These are phyloP conservation scores for Cenchrus purpureus DNA, from an alignment of 176 grass and related monocot species.

Conservation along the genomic window DNA sequence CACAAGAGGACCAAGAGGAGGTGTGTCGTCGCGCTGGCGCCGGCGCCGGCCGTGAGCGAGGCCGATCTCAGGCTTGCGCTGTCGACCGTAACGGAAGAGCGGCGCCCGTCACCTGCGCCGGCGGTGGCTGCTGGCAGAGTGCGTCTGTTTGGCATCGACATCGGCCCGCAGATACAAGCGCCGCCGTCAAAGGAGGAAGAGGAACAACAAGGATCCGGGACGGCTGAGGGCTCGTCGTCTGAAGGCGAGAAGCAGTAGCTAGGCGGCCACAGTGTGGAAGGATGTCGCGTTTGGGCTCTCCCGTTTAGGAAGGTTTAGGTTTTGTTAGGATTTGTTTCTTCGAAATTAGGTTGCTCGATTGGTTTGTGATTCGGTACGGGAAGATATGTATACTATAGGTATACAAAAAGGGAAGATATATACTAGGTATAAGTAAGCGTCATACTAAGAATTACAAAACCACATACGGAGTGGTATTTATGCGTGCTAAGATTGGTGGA, in stretches of 20 bases:
- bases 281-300: not conserved
- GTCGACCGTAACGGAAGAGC: too few relatives aligned
- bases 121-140: not conserved
- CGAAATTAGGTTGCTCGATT: not conserved
- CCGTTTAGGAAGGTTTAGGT: not conserved
- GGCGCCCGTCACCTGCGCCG: not conserved
- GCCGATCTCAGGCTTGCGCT: not conserved
- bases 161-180: not conserved
- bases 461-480: not conserved
- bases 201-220: not conserved
- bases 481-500: not conserved
- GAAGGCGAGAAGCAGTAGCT: not conserved
- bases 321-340: not conserved
- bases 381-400: too few relatives aligned
- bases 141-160: constrained; percentile 45
- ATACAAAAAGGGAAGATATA: not conserved
- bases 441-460: not conserved
- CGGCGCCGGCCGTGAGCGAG: not conserved
- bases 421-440: not conserved
- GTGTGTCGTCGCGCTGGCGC: not conserved
- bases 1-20: not conserved
- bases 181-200: not conserved
- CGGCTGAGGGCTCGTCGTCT: not conserved
- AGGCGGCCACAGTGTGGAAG: not conserved
- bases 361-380: not conserved